Base-by-base conservation (phyloP, 768 basidiomycete genomes). In the Termitomyces bulborhizus region DNA sequence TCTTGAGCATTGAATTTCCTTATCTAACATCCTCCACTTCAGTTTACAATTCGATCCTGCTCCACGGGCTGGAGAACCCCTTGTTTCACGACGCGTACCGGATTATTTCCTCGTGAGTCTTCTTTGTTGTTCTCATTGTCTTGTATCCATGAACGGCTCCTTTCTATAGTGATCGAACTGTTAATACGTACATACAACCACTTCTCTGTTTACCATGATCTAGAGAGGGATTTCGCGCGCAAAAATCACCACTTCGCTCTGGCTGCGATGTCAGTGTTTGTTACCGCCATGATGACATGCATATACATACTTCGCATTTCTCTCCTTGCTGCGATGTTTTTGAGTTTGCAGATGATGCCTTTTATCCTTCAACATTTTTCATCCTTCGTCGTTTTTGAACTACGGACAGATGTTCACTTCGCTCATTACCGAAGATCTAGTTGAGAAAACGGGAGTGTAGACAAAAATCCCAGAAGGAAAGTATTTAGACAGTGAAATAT, bases 31-130 rank as follows among this genome's bases (percentile, higher is more conserved):
- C 18, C 6, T 41, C 40, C 13, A 37, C 47, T 39, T 15, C 63
- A 98, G 94, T 89, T 82, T 99, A 73, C 97, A 99, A 84, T 99
- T 98, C 73, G 97, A 99, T 75, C 97, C 97, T 67, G 97, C 97
- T 63, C 97, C 97, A 65, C 82, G 97, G 70, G 94, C 96, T 67
- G 97, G 97, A 63, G 97, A 99, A 72, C 97, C 97, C 47, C 85
- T 98, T 57, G 97, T 99, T 60, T 94, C 95, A 68, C 83, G 91
- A 73, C 88, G 91, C 71, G 91, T 93, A 73, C 91, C 91, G 67
- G 91, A 93, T 74, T 93, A 93, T 74, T 93, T 93, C 83, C 81
- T 93, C 68, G 90, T 93, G 66, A 66, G 85, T 76, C n/a, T 16
- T n/a, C 12, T 34, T 24, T 34, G 12, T 8, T n/a, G 8, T 11